phyloP scores from a whole-genome alignment of 768 basidiomycete genomes.

The Leccinum variicolor region DNA sequence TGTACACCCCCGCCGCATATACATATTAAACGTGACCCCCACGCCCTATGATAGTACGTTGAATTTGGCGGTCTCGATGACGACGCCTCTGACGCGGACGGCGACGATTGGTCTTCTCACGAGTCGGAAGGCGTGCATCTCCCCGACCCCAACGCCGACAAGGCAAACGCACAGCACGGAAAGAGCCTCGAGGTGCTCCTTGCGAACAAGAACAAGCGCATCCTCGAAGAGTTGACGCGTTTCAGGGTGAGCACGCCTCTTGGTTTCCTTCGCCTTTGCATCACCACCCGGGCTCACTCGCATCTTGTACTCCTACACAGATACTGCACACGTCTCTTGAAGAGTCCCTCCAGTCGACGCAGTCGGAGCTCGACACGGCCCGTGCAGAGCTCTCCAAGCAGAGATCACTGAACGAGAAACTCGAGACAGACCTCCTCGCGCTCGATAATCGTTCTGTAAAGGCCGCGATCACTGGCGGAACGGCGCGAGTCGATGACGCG shows the following conservation, averaged over 20 bases:
- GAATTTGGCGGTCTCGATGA: slow-evolving; percentile 89
- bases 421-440: slow-evolving; percentile 87
- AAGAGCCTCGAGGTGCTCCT: slow-evolving; percentile 89
- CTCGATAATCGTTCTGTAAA: slow-evolving; percentile 52
- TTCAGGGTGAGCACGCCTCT: slow-evolving; percentile 28
- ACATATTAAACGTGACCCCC: not conserved
- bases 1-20: too few species aligned
- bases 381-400: slow-evolving; percentile 74
- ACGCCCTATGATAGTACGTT: slow-evolving; percentile 63
- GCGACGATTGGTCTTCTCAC: slow-evolving; percentile 42
- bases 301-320: slow-evolving; percentile 34
- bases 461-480: slow-evolving; percentile 22
- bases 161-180: slow-evolving; percentile 70
- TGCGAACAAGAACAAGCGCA: slow-evolving; percentile 89
- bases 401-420: slow-evolving; percentile 76
- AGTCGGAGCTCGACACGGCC: slow-evolving; percentile 55
- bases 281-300: not conserved
- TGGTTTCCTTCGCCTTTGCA: too few species aligned
- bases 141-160: slow-evolving; percentile 87
- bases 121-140: slow-evolving; percentile 57
- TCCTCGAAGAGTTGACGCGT: slow-evolving; percentile 37
- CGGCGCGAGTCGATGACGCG: slow-evolving; percentile 44
- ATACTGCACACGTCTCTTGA: slow-evolving; percentile 84
- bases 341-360: slow-evolving; percentile 53
- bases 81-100: slow-evolving; percentile 51